Base-by-base conservation (phyloP, 345 rosid genomes). In the Moringa oleifera region DNA sequence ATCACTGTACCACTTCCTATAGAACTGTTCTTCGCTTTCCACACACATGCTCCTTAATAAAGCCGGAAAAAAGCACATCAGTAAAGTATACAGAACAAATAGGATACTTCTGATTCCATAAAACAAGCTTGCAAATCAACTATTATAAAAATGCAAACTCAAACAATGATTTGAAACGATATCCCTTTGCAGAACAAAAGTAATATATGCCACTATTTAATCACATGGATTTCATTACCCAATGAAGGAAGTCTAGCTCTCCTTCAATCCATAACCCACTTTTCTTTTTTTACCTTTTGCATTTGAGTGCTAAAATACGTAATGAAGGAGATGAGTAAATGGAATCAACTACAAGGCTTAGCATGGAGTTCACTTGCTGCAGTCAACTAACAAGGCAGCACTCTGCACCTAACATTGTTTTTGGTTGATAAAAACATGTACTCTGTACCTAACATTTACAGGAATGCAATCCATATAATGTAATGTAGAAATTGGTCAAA, bases 11-110 rank as follows among this genome's bases (percentile, higher is more conserved):
- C 66, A 65, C 68, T 83, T 61, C 91, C 99, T 25, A 56, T 74
- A 49, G 77, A 75, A 71, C 68, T 72, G 61, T 75, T 76, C 86
- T 68, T 94, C 23, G 92, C 96, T 82, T 88, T 94, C 92, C 95
- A 94, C 59, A 90, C 78, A 52, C 83, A 76, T 45, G 73, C 70
- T 58, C 84, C 97, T 94, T 57, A 61, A 71, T 20, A 62, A 25
- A 70, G 20, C 64, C 25, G 36, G 59, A 57, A 59, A 7, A 18
- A 45, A 19, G 31, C 0, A 9, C 7, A 20, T 21, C 20, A 53
- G 5, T 20, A 54, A 9, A 64, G 33, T 25, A 45, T 16, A 21
- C 20, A 18, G 12, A 16, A 41, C 3, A 41, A 41, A 41, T 7
- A 41, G 47, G 47, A 4, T 28, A 28, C 33, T 28, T 3, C 8